A percentile compares a stretch with the other conserved stretches of the same genome.
phyloP scores from a whole-genome alignment of 768 basidiomycete genomes.

The Mycena floridula region DNA sequence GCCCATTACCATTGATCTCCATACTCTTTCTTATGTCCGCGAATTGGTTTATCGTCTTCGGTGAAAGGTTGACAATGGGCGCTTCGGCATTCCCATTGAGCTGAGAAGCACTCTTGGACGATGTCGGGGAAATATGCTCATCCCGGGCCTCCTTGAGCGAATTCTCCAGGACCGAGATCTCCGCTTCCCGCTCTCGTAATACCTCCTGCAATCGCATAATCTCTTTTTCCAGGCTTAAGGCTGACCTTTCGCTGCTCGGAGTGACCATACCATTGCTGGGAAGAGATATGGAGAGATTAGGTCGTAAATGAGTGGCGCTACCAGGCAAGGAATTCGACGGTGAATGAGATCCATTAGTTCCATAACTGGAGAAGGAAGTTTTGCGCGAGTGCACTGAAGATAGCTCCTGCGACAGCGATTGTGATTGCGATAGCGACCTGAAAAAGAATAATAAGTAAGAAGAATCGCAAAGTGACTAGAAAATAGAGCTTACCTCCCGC shows the following conservation, averaged over 20 bases:
- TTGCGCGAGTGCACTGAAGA: constrained; percentile 85
- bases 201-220: constrained; percentile 94
- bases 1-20: constrained; percentile 35
- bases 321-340: constrained; percentile 55
- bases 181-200: constrained; percentile 85
- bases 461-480: constrained; percentile 9
- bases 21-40: constrained; percentile 67
- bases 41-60: constrained; percentile 68
- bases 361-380: constrained; percentile 71
- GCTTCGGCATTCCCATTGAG: constrained; percentile 14
- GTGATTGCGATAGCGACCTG: constrained; percentile 89
- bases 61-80: constrained; percentile 45
- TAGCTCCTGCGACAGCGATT: constrained; percentile 96
- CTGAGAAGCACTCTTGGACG: constrained; percentile 1
- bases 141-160: constrained; percentile 36
- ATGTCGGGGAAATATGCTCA: constrained; percentile 12
- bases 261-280: constrained; percentile 24
- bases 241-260: constrained; percentile 60
- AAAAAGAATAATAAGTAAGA: constrained; percentile 11
- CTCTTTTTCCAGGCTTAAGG: constrained; percentile 84
- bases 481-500: constrained; percentile 58
- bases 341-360: constrained; percentile 55
- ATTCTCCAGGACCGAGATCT: constrained; percentile 72
- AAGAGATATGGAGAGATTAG: constrained; percentile 55
- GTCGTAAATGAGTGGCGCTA: constrained; percentile 24